Conservation (phyloP, 1,284 basidiomycete species). For the Sporisorium exsertum region DNA sequence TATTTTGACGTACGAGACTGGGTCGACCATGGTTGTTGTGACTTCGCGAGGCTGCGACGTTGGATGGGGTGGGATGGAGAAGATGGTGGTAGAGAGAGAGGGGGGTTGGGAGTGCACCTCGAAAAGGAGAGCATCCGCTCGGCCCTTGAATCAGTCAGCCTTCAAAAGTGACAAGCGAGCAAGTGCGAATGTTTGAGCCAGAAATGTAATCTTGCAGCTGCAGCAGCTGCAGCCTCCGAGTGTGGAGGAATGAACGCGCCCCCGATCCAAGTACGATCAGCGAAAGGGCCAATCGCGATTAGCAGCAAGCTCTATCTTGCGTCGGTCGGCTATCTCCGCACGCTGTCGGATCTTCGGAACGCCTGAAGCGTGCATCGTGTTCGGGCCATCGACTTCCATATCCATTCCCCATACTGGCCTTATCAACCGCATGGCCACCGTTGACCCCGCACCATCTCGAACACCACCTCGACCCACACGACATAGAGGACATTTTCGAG, state of each 20-base stretch:
- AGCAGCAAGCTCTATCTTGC: background rate
- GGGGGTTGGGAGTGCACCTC: background rate
- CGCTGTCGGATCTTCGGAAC: conserved; percentile 38
- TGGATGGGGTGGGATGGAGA: too few species aligned
- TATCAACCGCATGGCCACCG: background rate
- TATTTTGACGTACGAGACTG: conserved; percentile 42
- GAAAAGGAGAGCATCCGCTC: background rate
- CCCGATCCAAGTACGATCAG: too few species aligned
- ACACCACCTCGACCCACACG: background rate
- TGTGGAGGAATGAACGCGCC: conserved; percentile 28
- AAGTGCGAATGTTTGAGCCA: conserved; percentile 1
- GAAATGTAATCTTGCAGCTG: conserved; percentile 5
- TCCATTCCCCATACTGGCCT: background rate
- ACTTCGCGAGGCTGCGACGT: background rate
- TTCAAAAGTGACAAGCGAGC: background rate
- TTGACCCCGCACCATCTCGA: background rate
- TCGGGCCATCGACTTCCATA: conserved; percentile 2
- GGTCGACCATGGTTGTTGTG: conserved; percentile 27
- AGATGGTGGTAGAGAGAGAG: background rate
- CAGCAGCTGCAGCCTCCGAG: background rate
- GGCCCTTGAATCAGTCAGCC: background rate
- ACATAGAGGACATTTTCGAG: background rate
- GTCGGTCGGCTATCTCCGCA: conserved; percentile 34
- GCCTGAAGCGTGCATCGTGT: background rate
- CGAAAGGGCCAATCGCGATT: conserved; percentile 10